Base-by-base conservation (phyloP, 345 rosid species). In the Sonneratia caseolaris region DNA sequence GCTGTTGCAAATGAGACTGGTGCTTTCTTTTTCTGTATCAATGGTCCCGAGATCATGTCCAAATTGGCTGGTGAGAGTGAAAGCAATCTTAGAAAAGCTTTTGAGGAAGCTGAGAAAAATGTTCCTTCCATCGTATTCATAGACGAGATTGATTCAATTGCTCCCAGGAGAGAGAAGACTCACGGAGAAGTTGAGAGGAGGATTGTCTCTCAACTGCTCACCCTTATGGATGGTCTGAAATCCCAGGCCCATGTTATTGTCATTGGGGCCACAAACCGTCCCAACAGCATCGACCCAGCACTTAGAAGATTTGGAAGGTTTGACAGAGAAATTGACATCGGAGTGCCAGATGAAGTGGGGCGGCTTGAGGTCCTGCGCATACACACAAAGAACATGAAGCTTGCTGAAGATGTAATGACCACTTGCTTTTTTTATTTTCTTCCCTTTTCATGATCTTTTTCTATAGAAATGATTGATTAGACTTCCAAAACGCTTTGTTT, bases 31-130 rank as follows among this genome's bases (percentile, higher is more conserved):
- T 94, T 94, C 78, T 88, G 94, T 75, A 94, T 94, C 42, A 91
- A 91, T 79, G 98, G 98, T 40, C 98, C 96, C 1, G 96, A 94
- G 76, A 94, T 91, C 80, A 94, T 91, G 98, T 94, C 97, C 11
- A 94, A 91, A 66, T 76, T 94, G 84, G 98, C 98, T 38, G 97
- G 98, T 10, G 98, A 94, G 86, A 94, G 98, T 83, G 98, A 94
- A 82, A 94, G 97, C 83, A 91, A 94, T 78, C 93, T 94, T 49
- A 83, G 97, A 76, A 94, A 94, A 78, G 98, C 98, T 22, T 94
- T 94, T 48, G 97, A 94, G 84, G 96, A 91, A 81, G 96, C 97
- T 2, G 98, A 94, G 89, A 91, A 91, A 73, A 94, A 94, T 76
- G 97, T 97, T 21, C 98, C 98, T 22, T 94, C 97, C 3, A 94